Base-by-base conservation (phyloP, 768 basidiomycete genomes). In the Mycena pura region DNA sequence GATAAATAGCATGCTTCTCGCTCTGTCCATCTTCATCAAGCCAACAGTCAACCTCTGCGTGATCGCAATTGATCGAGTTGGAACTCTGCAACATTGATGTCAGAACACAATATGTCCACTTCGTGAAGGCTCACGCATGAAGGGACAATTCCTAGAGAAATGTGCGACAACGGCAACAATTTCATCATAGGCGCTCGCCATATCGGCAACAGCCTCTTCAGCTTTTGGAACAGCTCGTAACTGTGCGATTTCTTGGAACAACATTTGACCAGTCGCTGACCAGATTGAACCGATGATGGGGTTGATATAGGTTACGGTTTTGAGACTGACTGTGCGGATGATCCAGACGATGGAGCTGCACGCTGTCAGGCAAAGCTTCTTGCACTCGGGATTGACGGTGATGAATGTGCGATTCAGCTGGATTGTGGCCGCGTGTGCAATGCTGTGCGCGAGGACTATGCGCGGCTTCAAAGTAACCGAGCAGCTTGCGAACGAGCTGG, bases 61-160 rank as follows among this genome's bases (percentile, higher is more conserved):
- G 27, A 7, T 27, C 44, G 28, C 41, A 63, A 25, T 22, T 57
- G 56, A 19, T 19, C 34, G 5, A 57, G 44, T 29, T 57, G 62
- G 24, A 46, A 57, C 41, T 53, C 56, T 63, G 55, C 17, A 43
- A 24, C 14, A 39, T 22, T 5, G 17, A 51, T 15, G 21, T 46
- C 9, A 60, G 59, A 2, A 36, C 2, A 19, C 1, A n/a, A 9
- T 13, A 34, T 11, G 9, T 24, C 0, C 22, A 50, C 11, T 15
- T 34, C 22, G 34, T 43, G 4, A n/a, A 47, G 8, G 55, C 57
- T 38, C 47, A 63, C 62, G 48, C 47, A 62, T 62, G n/a, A 62
- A 56, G 9, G 53, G 28, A 49, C 57, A 53, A 14, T 43, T 32
- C 34, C 21, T 43, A 11, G 62, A 27, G 43, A 58, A 58, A 15